These are phyloP conservation scores for Jamesozyma piceae DNA, from an alignment of 805 yeast species.

Conservation along the genomic window DNA sequence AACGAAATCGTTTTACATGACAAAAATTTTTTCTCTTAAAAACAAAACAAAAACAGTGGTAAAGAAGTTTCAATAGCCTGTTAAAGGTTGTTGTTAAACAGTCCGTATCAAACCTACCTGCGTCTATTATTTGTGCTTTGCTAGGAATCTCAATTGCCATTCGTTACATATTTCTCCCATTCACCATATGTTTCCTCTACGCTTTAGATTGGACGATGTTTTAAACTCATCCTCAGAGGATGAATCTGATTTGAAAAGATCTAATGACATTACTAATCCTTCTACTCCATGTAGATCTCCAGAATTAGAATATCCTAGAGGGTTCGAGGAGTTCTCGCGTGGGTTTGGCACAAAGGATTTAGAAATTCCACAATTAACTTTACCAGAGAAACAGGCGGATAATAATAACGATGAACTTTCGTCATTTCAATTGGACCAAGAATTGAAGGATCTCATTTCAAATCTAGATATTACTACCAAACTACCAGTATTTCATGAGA, in stretches of 20 bases:
- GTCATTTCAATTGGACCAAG: slow-evolving; percentile 8
- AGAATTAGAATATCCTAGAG: slow-evolving; percentile 3
- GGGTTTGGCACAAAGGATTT: background rate
- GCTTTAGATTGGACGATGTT: slow-evolving; percentile 1
- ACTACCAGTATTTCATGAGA: slow-evolving; percentile 4
- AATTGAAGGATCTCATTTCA: slow-evolving; percentile 8
- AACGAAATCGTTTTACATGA: background rate
- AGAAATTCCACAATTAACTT: background rate
- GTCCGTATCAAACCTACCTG: no score
- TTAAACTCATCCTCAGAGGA: slow-evolving; percentile 1
- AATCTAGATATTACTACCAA: slow-evolving; percentile 14
- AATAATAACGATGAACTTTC: background rate
- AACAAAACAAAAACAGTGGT: background rate
- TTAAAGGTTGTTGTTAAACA: no score
- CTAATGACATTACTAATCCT: background rate
- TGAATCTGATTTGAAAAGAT: background rate
- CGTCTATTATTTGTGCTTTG: no score
- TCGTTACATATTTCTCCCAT: no score
- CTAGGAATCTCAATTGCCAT: no score
- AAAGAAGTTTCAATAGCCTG: no score
- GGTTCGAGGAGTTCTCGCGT: no score
- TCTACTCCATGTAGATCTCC: background rate
- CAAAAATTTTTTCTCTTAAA: no score
- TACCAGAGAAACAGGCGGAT: background rate
- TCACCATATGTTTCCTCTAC: slow-evolving; percentile 1